phyloP scores from a whole-genome alignment of 2,329 filamentous ascomycete genomes.

The Sporothrix protearum region DNA sequence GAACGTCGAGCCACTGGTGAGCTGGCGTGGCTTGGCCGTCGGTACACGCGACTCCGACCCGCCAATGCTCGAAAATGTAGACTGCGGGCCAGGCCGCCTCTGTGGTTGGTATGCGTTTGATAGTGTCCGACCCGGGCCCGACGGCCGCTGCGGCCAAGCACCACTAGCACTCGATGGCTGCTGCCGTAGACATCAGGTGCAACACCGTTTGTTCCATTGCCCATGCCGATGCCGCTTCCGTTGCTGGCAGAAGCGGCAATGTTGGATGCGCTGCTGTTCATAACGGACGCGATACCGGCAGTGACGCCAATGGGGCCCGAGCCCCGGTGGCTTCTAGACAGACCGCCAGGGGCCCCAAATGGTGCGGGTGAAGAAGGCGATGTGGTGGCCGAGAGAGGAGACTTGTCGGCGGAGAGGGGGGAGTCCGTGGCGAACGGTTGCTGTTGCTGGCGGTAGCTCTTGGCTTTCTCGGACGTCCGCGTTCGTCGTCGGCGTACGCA shows the following conservation, averaged over 20 bases:
- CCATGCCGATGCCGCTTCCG: constrained; percentile 26
- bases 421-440: constrained; percentile 42
- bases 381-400: constrained; percentile 40
- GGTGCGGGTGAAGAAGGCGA: constrained; percentile 44
- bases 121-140: constrained; percentile 66
- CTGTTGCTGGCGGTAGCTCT: constrained; percentile 37
- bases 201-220: constrained; percentile 19
- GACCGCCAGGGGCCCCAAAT: constrained; percentile 43
- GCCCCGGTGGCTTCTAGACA: constrained; percentile 41
- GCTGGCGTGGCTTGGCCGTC: constrained; percentile 50
- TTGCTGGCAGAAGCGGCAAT: constrained; percentile 19
- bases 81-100: constrained; percentile 45
- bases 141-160: constrained; percentile 60
- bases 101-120: constrained; percentile 75
- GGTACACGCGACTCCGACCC: constrained; percentile 40
- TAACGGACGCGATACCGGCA: constrained; percentile 12
- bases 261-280: constrained; percentile 12
- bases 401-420: constrained; percentile 44
- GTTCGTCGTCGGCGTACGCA: constrained; percentile 48
- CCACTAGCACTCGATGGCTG: constrained; percentile 34
- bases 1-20: constrained; percentile 48
- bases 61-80: constrained; percentile 34
- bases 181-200: constrained; percentile 26
- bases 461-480: constrained; percentile 43
- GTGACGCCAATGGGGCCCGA: constrained; percentile 21